phyloP scores from a whole-genome alignment of 495 filamentous ascomycete genomes.

The Aspergillus haitiensis region DNA sequence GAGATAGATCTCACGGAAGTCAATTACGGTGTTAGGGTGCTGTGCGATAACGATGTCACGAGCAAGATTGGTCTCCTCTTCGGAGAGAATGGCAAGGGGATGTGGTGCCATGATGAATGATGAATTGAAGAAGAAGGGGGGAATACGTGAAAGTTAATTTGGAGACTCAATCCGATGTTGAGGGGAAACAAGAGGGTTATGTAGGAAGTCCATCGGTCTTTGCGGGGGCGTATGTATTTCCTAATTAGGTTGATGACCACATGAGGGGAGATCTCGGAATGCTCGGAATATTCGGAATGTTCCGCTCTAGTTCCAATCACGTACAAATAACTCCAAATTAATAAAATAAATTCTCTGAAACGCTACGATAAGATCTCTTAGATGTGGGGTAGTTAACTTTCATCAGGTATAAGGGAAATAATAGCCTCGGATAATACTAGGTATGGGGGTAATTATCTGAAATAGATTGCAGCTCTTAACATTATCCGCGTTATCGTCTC shows the following conservation, averaged over 20 bases:
- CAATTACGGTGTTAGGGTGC: conserved; percentile 46
- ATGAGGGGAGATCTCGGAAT: conserved; percentile 11
- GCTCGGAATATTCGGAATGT: conserved; percentile 11
- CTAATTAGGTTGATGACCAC: not conserved
- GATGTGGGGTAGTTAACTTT: no score
- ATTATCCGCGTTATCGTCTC: no score
- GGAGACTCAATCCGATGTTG: not conserved
- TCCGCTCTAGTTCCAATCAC: not conserved
- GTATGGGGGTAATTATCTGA: no score
- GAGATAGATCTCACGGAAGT: conserved; percentile 55
- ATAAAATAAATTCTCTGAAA: not conserved
- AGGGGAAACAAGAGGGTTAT: conserved; percentile 4
- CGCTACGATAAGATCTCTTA: not conserved
- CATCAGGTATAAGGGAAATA: no score
- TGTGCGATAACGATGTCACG: conserved; percentile 46
- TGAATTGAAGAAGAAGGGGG: not conserved
- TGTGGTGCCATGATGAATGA: conserved; percentile 36
- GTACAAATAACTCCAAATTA: no score
- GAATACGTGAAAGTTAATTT: not conserved
- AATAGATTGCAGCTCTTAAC: no score
- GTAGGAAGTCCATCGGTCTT: not conserved
- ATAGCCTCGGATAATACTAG: no score
- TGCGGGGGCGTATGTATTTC: conserved; percentile 7
- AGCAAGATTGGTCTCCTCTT: conserved; percentile 48
- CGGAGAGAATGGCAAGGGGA: conserved; percentile 48